Evolutionary conservation across 116 monocot species (phyloP).

Genomic region (Cymodocea nodosa): DNA sequence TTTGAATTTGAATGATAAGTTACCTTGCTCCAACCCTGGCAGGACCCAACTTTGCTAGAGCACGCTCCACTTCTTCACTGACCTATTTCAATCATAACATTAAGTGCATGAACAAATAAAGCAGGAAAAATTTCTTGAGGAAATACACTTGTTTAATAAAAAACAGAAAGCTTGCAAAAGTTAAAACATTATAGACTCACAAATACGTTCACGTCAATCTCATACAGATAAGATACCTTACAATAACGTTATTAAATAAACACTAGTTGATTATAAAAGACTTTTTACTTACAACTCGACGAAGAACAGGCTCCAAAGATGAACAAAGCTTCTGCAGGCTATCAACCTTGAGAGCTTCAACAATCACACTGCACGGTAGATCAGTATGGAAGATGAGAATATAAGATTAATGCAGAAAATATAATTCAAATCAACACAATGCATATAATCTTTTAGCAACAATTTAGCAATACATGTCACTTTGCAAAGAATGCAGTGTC

Average conservation of each 20-base stretch:
- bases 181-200: neutral
- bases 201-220: neutral
- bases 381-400: too few relatives aligned
- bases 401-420: too few relatives aligned
- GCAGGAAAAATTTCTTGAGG: too few relatives aligned
- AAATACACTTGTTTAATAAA: neutral
- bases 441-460: neutral
- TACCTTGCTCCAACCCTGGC: slow-evolving; percentile 63
- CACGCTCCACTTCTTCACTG: slow-evolving; percentile 96
- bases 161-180: neutral
- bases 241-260: neutral
- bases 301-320: slow-evolving; percentile 65
- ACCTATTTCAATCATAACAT: slow-evolving; percentile 21
- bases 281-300: slow-evolving; percentile 13
- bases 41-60: slow-evolving; percentile 68
- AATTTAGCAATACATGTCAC: neutral
- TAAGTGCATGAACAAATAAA: neutral
- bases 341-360: slow-evolving; percentile 77
- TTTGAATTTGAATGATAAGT: neutral
- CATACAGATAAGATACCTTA: too few relatives aligned
- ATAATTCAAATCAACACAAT: neutral
- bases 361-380: slow-evolving; percentile 38
- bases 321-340: slow-evolving; percentile 75
- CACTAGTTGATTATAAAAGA: neutral
- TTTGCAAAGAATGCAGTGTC: neutral